Percentiles rank a stretch among this genome's conserved stretches.
These are phyloP conservation scores for Lipomyces yarrowii DNA, from an alignment of 1,139 yeast genomes.

Conservation along the genomic window DNA sequence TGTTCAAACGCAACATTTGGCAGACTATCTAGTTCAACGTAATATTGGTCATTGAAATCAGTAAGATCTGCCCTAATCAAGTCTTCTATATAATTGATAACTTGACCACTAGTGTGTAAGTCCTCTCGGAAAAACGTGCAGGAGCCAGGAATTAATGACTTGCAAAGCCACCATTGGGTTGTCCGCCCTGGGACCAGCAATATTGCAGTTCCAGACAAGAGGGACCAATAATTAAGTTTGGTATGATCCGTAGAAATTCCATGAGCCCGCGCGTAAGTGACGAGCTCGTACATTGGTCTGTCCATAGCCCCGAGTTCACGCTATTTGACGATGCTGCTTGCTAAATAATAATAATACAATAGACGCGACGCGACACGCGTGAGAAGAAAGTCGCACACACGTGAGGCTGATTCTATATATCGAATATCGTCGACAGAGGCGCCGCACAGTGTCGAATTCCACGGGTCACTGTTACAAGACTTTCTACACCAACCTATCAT, in stretches of 20 bases:
- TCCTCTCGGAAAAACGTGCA: neutral
- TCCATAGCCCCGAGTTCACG: neutral
- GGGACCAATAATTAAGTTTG: neutral
- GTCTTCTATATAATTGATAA: neutral
- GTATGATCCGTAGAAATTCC: constrained; percentile 1
- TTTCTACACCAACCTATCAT: too few species aligned
- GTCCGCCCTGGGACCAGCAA: neutral
- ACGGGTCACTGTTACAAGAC: too few species aligned
- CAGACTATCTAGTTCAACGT: neutral
- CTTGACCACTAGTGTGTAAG: neutral
- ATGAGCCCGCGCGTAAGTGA: neutral
- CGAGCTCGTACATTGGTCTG: neutral
- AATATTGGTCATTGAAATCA: neutral
- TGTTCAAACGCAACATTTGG: neutral
- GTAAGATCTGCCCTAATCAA: neutral
- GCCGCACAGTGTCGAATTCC: too few species aligned
- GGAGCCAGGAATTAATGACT: neutral
- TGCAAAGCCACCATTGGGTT: neutral
- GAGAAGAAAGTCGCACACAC: too few species aligned
- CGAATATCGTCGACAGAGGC: too few species aligned
- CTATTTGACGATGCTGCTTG: neutral
- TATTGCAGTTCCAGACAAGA: neutral
- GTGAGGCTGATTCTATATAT: too few species aligned
- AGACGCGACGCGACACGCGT: neutral
- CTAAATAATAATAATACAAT: neutral